Percentiles rank a stretch among this genome's conserved stretches.
phyloP scores from a whole-genome alignment of 345 rosid species.

The Gossypium bickii region DNA sequence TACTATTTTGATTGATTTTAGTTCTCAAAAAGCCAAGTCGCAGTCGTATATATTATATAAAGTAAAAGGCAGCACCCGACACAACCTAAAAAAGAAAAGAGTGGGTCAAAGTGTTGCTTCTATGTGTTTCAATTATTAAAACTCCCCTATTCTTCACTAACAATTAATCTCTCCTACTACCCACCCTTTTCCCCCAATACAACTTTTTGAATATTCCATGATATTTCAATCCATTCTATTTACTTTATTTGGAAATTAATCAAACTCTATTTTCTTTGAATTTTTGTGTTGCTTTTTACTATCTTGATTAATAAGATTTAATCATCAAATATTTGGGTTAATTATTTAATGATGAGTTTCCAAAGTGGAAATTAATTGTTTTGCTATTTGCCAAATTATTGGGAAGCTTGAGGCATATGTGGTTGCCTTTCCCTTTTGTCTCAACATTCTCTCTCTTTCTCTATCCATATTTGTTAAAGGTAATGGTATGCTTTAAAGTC shows the following conservation, averaged over 20 bases:
- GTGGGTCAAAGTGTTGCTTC: conserved; percentile 15
- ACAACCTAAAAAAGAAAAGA: conserved; percentile 16
- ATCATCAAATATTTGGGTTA: background rate
- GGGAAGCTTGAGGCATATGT: background rate
- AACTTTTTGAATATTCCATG: conserved; percentile 12
- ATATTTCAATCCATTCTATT: background rate
- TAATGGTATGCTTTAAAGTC: conserved; percentile 1
- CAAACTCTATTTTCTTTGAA: no score
- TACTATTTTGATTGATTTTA: background rate
- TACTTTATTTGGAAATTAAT: background rate
- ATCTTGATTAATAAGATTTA: background rate
- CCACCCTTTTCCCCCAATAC: background rate
- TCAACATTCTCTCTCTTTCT: background rate
- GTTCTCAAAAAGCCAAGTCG: background rate
- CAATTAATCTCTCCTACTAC: background rate
- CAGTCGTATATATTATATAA: background rate
- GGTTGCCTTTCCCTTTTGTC: background rate
- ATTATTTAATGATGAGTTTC: background rate
- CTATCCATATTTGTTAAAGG: background rate
- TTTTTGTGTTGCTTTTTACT: no score
- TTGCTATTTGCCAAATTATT: conserved; percentile 8
- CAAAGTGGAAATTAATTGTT: background rate
- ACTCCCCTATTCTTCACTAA: conserved; percentile 9
- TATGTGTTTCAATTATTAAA: conserved; percentile 23
- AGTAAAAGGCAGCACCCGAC: background rate